Evolutionary conservation across 139 green algal genomes (phyloP), one percentile per base, ranked within the genome.

Genomic region (Edaphochlamys debaryana): DNA sequence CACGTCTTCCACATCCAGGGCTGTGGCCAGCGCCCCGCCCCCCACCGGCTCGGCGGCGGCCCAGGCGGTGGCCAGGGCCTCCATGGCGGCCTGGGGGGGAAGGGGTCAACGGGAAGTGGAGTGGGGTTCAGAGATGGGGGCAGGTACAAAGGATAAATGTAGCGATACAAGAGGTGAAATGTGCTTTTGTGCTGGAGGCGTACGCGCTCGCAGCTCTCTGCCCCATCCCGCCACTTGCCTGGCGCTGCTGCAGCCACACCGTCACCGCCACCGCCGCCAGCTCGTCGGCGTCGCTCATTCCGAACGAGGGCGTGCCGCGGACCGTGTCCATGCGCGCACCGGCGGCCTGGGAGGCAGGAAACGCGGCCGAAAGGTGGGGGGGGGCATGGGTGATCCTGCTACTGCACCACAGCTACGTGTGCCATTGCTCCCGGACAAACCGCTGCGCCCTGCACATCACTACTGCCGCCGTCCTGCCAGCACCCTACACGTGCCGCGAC

Each of bases 1-100:
- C 30, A 81, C 38, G 40, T 71, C 58, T 30, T 81, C 75, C 30
- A 81, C 60, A 40, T 81, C 60, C 40, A 81, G 62, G 60, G 41
- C 34, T 38, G 52, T 29, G 5, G 75, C 62, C 60, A 81, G 75
- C 62, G 71, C 60, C n/a, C 75, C 75, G n/a, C 75, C 60, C 34
- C 75, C 75, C 19, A 71, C 30, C 27, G 75, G 75, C 38, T 81
- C 75, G 13, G 42, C 29, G 4, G 29, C 62, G 4, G 41, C 23
- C 75, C 75, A 81, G 20, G 75, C 64, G 0, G 40, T 19, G 17
- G 60, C 75, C 60, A 81, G 60, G 17, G 69, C 60, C 29, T 37
- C 56, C 60, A 81, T 25, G 30, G 75, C 75, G 5, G 75, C 38
- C 75, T 81, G 54, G 20, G n/a, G 50, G 23, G 50, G 50, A 54